Conservation (phyloP, 495 filamentous ascomycete genomes). For the Emericellopsis terricola region DNA sequence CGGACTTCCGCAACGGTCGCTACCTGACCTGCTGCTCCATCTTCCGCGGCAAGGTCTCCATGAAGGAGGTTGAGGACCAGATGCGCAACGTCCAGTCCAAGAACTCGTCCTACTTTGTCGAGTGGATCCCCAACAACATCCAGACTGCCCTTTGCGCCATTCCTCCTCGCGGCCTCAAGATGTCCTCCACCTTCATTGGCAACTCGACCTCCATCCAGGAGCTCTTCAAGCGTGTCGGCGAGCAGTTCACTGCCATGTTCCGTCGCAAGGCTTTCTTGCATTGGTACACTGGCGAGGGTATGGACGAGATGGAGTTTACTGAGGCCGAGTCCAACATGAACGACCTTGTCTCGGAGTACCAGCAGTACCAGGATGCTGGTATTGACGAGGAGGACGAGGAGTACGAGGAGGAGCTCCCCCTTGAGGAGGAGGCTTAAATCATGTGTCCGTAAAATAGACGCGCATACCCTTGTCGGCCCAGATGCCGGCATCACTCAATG, state of each 20-base stretch:
- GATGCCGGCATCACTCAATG: neutral
- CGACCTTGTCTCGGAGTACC: constrained; percentile 98
- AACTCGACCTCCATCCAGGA: constrained; percentile 99
- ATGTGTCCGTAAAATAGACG: too few species aligned
- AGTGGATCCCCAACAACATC: constrained; percentile 99
- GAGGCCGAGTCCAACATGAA: constrained; percentile 99
- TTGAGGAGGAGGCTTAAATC: constrained; percentile 34
- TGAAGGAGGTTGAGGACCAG: constrained; percentile 99
- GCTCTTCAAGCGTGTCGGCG: constrained; percentile 99
- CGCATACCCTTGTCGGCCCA: too few species aligned
- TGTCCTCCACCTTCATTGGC: constrained; percentile 98
- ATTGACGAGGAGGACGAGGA: constrained; percentile 53
- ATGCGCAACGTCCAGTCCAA: constrained; percentile 99
- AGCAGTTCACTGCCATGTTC: constrained; percentile 99
- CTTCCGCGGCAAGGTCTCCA: constrained; percentile 99
- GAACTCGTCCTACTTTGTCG: constrained; percentile 99
- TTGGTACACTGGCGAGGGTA: constrained; percentile 99
- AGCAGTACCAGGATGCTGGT: constrained; percentile 99
- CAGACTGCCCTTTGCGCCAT: constrained; percentile 99
- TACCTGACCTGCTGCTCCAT: constrained; percentile 99
- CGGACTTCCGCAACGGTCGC: constrained; percentile 98
- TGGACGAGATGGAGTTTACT: constrained; percentile 99
- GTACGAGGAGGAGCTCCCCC: constrained; percentile 40
- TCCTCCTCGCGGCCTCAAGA: constrained; percentile 92
- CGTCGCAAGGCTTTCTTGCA: constrained; percentile 99